Base-by-base conservation (phyloP, 495 filamentous ascomycete species). In the Tuber calosporum region DNA sequence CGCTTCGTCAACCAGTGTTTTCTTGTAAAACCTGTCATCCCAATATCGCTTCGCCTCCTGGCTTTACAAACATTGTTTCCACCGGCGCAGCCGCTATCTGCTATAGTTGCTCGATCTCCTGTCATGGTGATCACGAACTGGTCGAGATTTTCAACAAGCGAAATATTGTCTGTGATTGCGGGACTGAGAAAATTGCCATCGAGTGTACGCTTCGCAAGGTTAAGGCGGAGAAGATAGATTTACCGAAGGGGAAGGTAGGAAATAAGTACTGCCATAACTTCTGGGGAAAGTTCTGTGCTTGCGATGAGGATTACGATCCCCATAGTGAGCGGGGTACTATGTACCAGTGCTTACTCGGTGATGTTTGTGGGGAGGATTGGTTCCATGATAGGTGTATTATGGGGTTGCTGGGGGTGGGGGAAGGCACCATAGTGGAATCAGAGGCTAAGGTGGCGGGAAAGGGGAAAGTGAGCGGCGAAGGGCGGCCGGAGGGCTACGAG, bases 241-340 rank as follows among this genome's bases (percentile, higher is more conserved):
- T 90, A 0, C 90, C 97, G 79, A 83, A 87, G 67, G 87, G 92
- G 2, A 87, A 89, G 41, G 80, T 86, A 13, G 89, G 87, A 69
- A 97, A 97, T 86, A 88, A 87, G 77, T 98, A 98, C 83, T 96
- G 97, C 79, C 90, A 97, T 45, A 99, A 99, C 83, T 98, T 94
- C 77, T 87, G 87, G 77, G 97, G 97, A 75, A 87, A 87, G 70
- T 99, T 98, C 83, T 99, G 96, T 82, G 92, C 91, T 19, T 99
- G 96, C 80, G 88, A 86, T 39, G 88, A 93, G 79, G 86, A 93
- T 70, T 99, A 99, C 80, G 89, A 96, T 79, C 87, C 93, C 0
- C 84, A 93, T 58, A 84, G 90, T 80, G 93, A 99, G 82, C 94
- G 93, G 77, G 95, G 95, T 2, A 97, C 93, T n/a, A 99, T 99